These are phyloP conservation scores for Turnera subulata DNA, from an alignment of 345 rosid genomes.

Conservation along the genomic window DNA sequence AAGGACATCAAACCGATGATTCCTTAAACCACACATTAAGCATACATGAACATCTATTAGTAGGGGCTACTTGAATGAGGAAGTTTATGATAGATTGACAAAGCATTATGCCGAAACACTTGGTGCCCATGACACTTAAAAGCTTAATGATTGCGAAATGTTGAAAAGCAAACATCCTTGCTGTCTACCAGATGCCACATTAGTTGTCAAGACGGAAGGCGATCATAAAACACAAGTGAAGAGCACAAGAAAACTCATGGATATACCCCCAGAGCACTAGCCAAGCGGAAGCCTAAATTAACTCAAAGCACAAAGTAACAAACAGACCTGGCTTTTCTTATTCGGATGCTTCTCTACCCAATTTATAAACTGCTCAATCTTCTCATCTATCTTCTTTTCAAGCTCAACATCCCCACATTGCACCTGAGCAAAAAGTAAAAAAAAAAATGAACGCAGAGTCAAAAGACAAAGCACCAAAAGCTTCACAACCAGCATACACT, in stretches of 20 bases:
- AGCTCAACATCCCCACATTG: conserved; percentile 85
- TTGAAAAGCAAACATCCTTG: neutral
- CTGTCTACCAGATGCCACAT: neutral
- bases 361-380: conserved; percentile 77
- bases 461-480: neutral
- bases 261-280: neutral
- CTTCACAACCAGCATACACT: neutral
- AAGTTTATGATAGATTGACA: neutral
- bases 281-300: neutral
- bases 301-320: neutral
- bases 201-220: neutral
- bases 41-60: neutral
- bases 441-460: neutral
- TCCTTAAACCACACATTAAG: neutral
- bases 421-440: conserved; percentile 38
- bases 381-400: conserved; percentile 93
- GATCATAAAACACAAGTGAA: neutral
- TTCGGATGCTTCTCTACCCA: conserved; percentile 96
- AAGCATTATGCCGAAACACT: neutral
- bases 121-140: neutral
- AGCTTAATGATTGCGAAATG: neutral
- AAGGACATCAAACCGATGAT: neutral
- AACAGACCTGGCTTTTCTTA: conserved; percentile 84
- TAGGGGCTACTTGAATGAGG: neutral
- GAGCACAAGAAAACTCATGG: neutral